phyloP scores from a whole-genome alignment of 345 rosid genomes.

The Carallia brachiata region DNA sequence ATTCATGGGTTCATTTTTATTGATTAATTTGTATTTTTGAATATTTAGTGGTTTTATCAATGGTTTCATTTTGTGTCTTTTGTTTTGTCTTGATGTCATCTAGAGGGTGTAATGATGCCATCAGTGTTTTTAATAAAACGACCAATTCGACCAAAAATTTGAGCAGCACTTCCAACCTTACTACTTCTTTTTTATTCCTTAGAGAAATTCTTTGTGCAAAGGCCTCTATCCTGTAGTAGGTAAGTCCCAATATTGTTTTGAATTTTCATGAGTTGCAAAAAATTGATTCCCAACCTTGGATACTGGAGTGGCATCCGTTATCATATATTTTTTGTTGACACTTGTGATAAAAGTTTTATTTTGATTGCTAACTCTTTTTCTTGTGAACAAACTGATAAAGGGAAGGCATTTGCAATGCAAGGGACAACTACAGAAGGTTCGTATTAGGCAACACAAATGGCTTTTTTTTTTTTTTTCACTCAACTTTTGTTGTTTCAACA shows the following conservation, averaged over 20 bases:
- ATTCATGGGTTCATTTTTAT: neutral
- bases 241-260: slow-evolving; percentile 15
- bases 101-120: slow-evolving; percentile 93
- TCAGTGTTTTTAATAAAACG: slow-evolving; percentile 90
- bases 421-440: slow-evolving; percentile 70
- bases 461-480: too few species aligned
- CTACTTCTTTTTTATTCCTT: slow-evolving; percentile 59
- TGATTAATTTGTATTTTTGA: neutral
- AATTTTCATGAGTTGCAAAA: neutral
- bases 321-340: too few species aligned
- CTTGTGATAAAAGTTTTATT: too few species aligned
- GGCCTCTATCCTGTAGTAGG: slow-evolving; percentile 97
- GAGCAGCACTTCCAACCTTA: slow-evolving; percentile 39
- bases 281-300: too few species aligned
- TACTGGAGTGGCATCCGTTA: too few species aligned
- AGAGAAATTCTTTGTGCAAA: slow-evolving; percentile 97
- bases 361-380: slow-evolving; percentile 42
- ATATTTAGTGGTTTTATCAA: neutral
- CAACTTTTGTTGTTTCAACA: neutral
- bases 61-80: neutral
- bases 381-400: slow-evolving; percentile 92
- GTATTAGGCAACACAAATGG: slow-evolving; percentile 35
- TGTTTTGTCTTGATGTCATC: slow-evolving; percentile 15
- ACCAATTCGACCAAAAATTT: slow-evolving; percentile 79
- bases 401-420: slow-evolving; percentile 94